Conservation (phyloP, 1,284 basidiomycete species). For the Apiotrichum laibachii region DNA sequence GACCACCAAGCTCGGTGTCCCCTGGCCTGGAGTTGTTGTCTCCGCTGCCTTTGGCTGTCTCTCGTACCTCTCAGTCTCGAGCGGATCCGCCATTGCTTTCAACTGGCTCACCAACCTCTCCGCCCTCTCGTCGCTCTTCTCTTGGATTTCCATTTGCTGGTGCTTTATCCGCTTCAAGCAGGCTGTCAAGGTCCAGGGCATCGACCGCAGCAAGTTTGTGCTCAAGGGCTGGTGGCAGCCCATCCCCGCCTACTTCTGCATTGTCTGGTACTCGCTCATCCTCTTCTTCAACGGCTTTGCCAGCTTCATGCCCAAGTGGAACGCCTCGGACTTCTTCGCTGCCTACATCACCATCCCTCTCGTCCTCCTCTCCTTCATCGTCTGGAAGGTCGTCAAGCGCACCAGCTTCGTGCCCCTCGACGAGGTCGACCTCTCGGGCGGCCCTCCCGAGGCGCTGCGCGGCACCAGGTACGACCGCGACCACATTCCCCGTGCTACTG, state of each 20-base stretch:
- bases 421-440: constrained; percentile 69
- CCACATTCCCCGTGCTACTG: neutral
- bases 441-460: constrained; percentile 9
- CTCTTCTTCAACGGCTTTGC: constrained; percentile 20
- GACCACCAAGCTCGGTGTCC: constrained; percentile 64
- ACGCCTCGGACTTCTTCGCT: constrained; percentile 22
- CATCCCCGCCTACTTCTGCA: constrained; percentile 17
- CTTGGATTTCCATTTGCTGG: constrained; percentile 73
- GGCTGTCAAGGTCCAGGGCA: constrained; percentile 67
- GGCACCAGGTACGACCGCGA: constrained; percentile 17
- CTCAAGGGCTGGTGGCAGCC: constrained; percentile 57
- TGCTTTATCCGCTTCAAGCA: constrained; percentile 73
- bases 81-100: constrained; percentile 64
- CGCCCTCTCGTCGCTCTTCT: constrained; percentile 56
- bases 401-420: constrained; percentile 43
- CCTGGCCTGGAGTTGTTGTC: constrained; percentile 61
- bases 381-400: constrained; percentile 14
- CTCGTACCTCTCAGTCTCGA: constrained; percentile 58
- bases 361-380: constrained; percentile 14
- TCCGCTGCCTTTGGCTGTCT: constrained; percentile 61
- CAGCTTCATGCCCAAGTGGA: constrained; percentile 13
- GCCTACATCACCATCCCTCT: constrained; percentile 28
- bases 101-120: constrained; percentile 67
- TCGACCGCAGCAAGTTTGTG: constrained; percentile 59
- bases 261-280: constrained; percentile 17